These are phyloP conservation scores for Mortierella sp. DNA, from an alignment of 371 early-diverging fungal species.

Conservation along the genomic window DNA sequence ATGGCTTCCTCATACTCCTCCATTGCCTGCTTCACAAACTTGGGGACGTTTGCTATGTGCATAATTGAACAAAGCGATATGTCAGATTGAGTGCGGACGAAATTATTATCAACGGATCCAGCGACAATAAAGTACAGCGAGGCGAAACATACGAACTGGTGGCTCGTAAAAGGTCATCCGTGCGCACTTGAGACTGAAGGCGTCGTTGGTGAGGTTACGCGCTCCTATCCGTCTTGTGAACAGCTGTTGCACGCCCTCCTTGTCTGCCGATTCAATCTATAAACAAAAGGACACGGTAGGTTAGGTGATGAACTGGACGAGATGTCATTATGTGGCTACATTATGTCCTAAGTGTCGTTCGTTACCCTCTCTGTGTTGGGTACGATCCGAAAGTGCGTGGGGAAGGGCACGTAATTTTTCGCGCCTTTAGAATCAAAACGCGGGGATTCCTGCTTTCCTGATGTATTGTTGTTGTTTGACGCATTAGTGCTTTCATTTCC, in stretches of 20 bases:
- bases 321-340: neutral
- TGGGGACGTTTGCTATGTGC: conserved; percentile 19
- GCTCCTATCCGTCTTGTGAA: conserved; percentile 5
- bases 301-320: neutral
- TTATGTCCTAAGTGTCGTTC: neutral
- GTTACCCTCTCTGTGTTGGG: conserved; percentile 38
- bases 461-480: neutral
- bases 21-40: conserved; percentile 32
- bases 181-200: conserved; percentile 32
- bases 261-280: conserved; percentile 41
- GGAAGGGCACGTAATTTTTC: neutral
- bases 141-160: conserved; percentile 12
- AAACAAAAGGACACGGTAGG: neutral
- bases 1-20: conserved; percentile 24
- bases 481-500: neutral
- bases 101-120: neutral
- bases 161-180: conserved; percentile 29
- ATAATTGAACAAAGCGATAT: neutral
- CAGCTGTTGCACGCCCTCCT: conserved; percentile 10
- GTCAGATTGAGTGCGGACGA: neutral
- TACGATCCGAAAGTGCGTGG: conserved; percentile 20
- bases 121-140: neutral
- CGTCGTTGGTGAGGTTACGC: neutral
- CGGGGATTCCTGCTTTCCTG: neutral
- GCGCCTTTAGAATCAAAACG: neutral